A percentile compares a stretch with the other conserved stretches of the same genome.
These are phyloP conservation scores for Saccharomyces hybrid DNA, from an alignment of 1,139 yeast genomes.

Conservation along the genomic window DNA sequence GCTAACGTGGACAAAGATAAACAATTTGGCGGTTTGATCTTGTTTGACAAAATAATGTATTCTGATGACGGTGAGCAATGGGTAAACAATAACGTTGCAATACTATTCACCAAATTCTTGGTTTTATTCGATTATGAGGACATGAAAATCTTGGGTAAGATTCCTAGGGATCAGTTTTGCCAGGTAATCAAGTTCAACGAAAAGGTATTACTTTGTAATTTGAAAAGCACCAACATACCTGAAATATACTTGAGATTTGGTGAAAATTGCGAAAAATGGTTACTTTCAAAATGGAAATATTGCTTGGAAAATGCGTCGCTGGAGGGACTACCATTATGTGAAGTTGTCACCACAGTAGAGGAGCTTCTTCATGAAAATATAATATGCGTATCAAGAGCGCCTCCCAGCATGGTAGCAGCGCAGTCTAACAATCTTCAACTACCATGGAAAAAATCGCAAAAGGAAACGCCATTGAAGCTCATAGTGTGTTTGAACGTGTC, in stretches of 20 bases:
- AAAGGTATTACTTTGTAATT: conserved; percentile 17
- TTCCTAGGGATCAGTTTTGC: conserved; percentile 21
- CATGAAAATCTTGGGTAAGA: conserved; percentile 17
- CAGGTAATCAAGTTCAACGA: conserved; percentile 11
- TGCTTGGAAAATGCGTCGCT: conserved; percentile 12
- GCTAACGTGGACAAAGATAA: conserved; percentile 4
- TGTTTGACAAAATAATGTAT: conserved; percentile 15
- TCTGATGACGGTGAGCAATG: conserved; percentile 27
- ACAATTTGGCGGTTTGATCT: conserved; percentile 9
- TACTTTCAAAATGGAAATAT: conserved; percentile 22
- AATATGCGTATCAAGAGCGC: not conserved
- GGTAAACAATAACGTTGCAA: conserved; percentile 13
- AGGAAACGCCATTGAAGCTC: conserved; percentile 40
- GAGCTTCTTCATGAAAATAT: not conserved
- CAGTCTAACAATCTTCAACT: not conserved
- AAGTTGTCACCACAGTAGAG: conserved; percentile 25
- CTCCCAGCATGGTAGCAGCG: not conserved
- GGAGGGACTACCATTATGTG: conserved; percentile 35
- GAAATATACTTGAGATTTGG: conserved; percentile 24
- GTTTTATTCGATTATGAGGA: conserved; percentile 17
- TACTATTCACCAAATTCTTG: conserved; percentile 14
- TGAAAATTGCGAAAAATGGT: conserved; percentile 1
- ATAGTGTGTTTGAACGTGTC: conserved; percentile 41
- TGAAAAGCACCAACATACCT: conserved; percentile 27
- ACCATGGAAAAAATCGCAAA: conserved; percentile 35